Base-by-base conservation (phyloP, 805 yeast genomes). In the Cyberlindnera bimundalis region DNA sequence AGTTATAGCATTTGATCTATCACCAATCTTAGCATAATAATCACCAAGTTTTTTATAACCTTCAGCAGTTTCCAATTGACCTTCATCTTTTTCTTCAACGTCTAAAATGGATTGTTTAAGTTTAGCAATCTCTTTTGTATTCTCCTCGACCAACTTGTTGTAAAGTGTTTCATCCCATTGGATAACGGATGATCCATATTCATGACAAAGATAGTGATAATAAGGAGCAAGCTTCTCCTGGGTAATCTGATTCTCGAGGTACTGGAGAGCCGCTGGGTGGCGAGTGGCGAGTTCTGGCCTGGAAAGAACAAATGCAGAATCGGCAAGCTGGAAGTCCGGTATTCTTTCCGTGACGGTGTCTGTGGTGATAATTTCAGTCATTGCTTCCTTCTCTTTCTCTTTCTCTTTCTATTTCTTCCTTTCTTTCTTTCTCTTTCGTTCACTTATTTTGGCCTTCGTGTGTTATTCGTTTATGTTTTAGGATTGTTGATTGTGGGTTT, bases 321-420 rank as follows among this genome's bases (percentile, higher is more conserved):
- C 90, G n/a, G 96, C 81, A 28, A 90, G 75, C 52, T 71, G 73
- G 65, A 84, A 83, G 60, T 90, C 89, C 21, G 98, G 98, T 20
- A 87, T 76, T 53, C 76, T 73, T 11, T 48, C 46, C 0, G 57
- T 43, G 17, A 31, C 36, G 16, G 37, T 37, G 24, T 57, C 46
- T 17, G 42, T 37, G 8, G 37, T 14, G n/a, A 32, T 8, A 12
- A 25, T 20, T 5, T n/a, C 19, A 21, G 29, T 17, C 36, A 32
- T 30, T 30, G 6, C 24, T 21, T 21, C 24, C 10, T n/a, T n/a
- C n/a, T n/a, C n/a, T n/a, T n/a, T n/a, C n/a, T n/a, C n/a, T 21
- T 10, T 21, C 24, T 21, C 10, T 21, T 21, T 21, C 6, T 21
- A 21, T 21, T 21, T 21, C 10, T 21, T 10, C 24, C 24, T 21